Conservation (phyloP, 805 yeast species). For the Brettanomyces sp. region DNA sequence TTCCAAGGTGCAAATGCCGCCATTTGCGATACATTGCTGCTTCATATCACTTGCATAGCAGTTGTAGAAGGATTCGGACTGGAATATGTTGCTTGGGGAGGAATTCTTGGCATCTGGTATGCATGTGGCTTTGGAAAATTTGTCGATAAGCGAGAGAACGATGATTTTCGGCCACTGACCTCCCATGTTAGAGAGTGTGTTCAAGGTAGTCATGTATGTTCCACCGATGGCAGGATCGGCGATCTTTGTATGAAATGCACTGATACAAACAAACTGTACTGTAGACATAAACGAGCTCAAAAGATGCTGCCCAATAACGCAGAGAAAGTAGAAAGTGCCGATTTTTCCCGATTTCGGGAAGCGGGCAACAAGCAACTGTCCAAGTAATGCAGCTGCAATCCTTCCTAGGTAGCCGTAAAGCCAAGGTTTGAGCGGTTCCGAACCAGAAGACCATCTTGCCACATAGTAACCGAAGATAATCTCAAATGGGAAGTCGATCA, state of each 20-base stretch:
- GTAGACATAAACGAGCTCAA: slow-evolving; percentile 89
- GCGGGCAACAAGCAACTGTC: slow-evolving; percentile 59
- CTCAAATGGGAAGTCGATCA: slow-evolving; percentile 94
- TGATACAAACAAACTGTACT: slow-evolving; percentile 86
- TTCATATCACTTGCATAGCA: slow-evolving; percentile 28
- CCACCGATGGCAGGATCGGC: slow-evolving; percentile 97
- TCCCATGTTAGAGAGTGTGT: slow-evolving; percentile 86
- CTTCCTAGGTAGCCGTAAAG: slow-evolving; percentile 78
- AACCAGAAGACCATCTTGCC: slow-evolving; percentile 86
- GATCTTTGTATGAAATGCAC: slow-evolving; percentile 90
- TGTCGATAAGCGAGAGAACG: slow-evolving; percentile 71
- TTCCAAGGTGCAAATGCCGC: slow-evolving; percentile 45
- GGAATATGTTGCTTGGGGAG: slow-evolving; percentile 15
- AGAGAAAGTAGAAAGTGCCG: slow-evolving; percentile 45
- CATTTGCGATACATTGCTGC: slow-evolving; percentile 38
- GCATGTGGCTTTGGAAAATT: slow-evolving; percentile 62
- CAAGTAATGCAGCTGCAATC: slow-evolving; percentile 61
- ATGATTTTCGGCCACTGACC: slow-evolving; percentile 97
- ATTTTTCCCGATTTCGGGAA: slow-evolving; percentile 56
- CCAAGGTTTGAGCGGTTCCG: slow-evolving; percentile 81
- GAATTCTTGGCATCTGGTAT: slow-evolving; percentile 13
- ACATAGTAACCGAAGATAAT: slow-evolving; percentile 92
- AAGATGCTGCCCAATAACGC: slow-evolving; percentile 75
- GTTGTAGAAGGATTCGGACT: slow-evolving; percentile 17
- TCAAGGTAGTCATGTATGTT: slow-evolving; percentile 93